These are phyloP conservation scores for Umbelopsis ramanniana DNA, from an alignment of 192 early-diverging fungal species.

Conservation along the genomic window DNA sequence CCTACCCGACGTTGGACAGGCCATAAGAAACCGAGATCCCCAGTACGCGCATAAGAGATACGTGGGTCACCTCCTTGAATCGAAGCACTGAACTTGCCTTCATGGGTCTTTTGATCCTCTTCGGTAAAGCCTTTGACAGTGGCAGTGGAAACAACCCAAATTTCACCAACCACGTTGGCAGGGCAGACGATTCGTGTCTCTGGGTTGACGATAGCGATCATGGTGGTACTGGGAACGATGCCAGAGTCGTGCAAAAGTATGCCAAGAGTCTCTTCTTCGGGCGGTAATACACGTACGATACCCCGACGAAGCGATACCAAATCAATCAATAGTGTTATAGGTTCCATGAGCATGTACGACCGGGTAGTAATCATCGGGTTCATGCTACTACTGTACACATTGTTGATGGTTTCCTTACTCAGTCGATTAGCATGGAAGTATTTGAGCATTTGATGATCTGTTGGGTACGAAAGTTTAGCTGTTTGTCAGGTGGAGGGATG, in stretches of 20 bases:
- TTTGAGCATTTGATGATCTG: constrained; percentile 58
- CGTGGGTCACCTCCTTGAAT: constrained; percentile 64
- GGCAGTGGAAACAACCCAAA: constrained; percentile 77
- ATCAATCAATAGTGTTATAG: constrained; percentile 69
- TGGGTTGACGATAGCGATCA: constrained; percentile 85
- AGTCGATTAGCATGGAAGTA: constrained; percentile 67
- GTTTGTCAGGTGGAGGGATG: neutral
- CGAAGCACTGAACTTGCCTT: constrained; percentile 46
- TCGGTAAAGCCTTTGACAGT: constrained; percentile 56
- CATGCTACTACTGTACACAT: constrained; percentile 74
- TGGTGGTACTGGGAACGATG: constrained; percentile 75
- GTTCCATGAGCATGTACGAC: constrained; percentile 77
- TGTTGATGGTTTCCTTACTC: constrained; percentile 70
- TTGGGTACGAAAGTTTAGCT: neutral
- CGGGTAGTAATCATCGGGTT: constrained; percentile 84
- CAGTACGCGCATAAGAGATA: constrained; percentile 76
- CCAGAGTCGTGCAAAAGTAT: constrained; percentile 72
- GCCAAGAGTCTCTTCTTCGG: constrained; percentile 56
- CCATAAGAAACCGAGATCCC: constrained; percentile 84
- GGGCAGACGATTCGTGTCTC: constrained; percentile 69
- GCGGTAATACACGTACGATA: constrained; percentile 59
- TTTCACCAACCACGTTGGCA: constrained; percentile 79
- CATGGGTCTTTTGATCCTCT: constrained; percentile 42
- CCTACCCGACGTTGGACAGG: constrained; percentile 51
- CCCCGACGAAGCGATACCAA: constrained; percentile 68